Base-by-base conservation (phyloP, 169 alveolate genomes). In the Pseudocohnilembus persalinus region DNA sequence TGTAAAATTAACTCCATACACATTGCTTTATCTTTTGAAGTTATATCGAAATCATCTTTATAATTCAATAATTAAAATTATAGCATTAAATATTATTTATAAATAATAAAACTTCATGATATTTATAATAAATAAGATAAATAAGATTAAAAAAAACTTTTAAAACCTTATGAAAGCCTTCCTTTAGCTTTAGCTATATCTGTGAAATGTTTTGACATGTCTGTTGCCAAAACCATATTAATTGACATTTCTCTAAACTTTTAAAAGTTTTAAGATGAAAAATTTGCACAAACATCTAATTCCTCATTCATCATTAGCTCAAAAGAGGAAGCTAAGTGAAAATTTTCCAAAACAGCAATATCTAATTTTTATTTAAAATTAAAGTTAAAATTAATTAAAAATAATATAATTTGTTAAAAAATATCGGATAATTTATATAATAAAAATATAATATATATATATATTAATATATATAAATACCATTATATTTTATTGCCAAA, bases 171-270 rank as follows among this genome's bases (percentile, higher is more conserved):
- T 31, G 81, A 81, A 6, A 80, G 27, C 29, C 88, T 6, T 35
- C 84, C 64, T n/a, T 79, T 80, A 27, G 80, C 35, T 24, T 80
- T 74, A 26, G 90, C 88, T 73, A 91, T 81, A 65, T 91, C 90
- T 31, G 88, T n/a, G 76, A 83, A 80, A 82, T 91, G 95, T 74
- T 88, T 88, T 32, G 91, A 82, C 95, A 91, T 91, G 87, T 91
- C 95, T 0, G 95, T 91, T 11, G 93, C 83, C 74, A 91, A 80
- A 15, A 91, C 91, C 76, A 88, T 88, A 1, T 88, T 76, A 31
- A 89, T 91, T 73, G 87, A 87, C 75, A 81, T 72, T 84, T 91
- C 89, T 87, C 95, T 88, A 68, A 88, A 86, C 30, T 77, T 33
- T 79, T 85, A 87, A 77, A 76, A 86, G 65, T 88, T 27, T 25